Conservation (phyloP, 139 green algal species). For the Closterium sp. region DNA sequence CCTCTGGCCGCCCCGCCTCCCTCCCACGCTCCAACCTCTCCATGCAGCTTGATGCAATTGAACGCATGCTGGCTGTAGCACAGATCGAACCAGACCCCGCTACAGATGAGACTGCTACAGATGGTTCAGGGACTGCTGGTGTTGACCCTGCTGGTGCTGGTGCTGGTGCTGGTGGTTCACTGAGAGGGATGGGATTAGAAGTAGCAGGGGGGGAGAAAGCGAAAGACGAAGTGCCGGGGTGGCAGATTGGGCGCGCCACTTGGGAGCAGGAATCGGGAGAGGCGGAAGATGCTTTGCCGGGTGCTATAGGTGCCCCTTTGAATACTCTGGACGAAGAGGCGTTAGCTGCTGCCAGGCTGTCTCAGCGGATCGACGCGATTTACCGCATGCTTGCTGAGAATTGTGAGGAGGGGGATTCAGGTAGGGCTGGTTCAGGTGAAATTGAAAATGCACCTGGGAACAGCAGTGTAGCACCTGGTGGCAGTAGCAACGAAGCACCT, state of each 20-base stretch:
- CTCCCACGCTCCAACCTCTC: neutral
- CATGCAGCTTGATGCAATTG: neutral
- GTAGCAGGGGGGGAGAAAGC: neutral
- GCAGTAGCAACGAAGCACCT: neutral
- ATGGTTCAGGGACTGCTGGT: too few species aligned
- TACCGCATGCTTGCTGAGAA: neutral
- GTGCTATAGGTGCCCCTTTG: neutral
- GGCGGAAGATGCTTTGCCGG: neutral
- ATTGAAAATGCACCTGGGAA: neutral
- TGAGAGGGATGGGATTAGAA: neutral
- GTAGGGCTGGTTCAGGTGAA: neutral
- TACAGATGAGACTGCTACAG: neutral
- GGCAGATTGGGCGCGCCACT: neutral
- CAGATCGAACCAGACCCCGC: neutral
- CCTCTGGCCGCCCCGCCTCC: neutral
- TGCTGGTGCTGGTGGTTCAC: neutral
- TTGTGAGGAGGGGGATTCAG: neutral
- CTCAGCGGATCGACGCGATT: neutral
- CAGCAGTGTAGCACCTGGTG: neutral
- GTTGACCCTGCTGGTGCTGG: neutral
- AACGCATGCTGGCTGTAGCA: neutral
- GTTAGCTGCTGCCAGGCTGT: neutral
- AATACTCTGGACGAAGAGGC: neutral
- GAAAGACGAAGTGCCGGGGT: neutral
- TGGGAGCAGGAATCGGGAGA: neutral